These are phyloP conservation scores for Camellia oleifera DNA, from an alignment of 179 eudicot species.

Conservation along the genomic window DNA sequence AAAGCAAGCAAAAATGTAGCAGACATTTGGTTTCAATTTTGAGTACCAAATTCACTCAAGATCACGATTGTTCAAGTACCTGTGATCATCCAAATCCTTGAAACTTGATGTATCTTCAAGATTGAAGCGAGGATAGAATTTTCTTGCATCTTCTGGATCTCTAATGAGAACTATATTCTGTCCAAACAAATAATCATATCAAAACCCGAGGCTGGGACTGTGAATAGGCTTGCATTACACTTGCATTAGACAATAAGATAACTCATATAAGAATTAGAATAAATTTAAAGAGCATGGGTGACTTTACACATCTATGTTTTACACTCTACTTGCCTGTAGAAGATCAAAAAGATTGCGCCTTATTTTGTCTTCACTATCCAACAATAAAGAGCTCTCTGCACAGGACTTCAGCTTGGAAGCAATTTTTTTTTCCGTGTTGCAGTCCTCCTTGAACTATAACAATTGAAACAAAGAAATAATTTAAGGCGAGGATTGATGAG, in stretches of 20 bases:
- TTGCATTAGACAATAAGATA: background rate
- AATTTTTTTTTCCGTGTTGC: conserved; percentile 93
- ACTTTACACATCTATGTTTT: conserved; percentile 4
- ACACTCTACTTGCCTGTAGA: conserved; percentile 47
- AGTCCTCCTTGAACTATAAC: conserved; percentile 87
- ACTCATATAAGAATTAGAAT: background rate
- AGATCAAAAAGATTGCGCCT: conserved; percentile 75
- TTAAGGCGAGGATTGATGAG: background rate
- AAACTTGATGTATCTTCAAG: conserved; percentile 93
- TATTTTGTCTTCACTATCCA: conserved; percentile 64
- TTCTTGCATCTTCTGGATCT: conserved; percentile 89
- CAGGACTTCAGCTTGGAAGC: conserved; percentile 72
- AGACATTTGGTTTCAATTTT: background rate
- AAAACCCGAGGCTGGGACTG: background rate
- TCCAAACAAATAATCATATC: conserved; percentile 9
- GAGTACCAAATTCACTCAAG: background rate
- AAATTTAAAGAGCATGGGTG: background rate
- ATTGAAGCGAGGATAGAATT: conserved; percentile 93
- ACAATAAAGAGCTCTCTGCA: conserved; percentile 50
- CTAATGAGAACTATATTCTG: conserved; percentile 83
- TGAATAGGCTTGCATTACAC: background rate
- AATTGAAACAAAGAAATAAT: background rate
- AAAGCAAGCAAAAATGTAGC: background rate
- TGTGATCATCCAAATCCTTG: conserved; percentile 78
- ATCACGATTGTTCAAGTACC: conserved; percentile 37